Base-by-base conservation (phyloP, 2,329 filamentous ascomycete genomes). In the Verticillium tricorpus region DNA sequence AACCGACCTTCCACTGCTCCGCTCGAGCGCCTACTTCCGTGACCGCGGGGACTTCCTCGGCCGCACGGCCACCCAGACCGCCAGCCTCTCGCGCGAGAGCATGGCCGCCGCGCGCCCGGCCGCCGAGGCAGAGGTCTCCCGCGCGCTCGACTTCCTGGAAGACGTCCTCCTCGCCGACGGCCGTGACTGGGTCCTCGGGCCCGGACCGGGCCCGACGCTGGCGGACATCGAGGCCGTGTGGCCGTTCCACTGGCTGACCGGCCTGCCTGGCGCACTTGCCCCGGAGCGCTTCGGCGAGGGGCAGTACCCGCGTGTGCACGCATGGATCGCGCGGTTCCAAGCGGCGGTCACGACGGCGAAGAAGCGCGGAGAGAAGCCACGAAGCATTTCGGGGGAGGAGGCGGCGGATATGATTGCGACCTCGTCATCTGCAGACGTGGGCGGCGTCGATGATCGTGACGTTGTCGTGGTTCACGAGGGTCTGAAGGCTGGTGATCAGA, bases 191-290 rank as follows among this genome's bases (percentile, higher is more conserved):
- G 74, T 92, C 9, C 73, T 88, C 14, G 78, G 76, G 12, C 83
- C 80, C 1, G 69, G 79, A 2, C 5, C 25, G 7, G 71, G 72
- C 19, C 85, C 86, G 1, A 80, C 78, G 1, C 71, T 91, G 64
- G 87, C 84, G 4, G 90, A 93, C 71, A 85, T 92, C 63, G 86
- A 92, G 74, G 85, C 83, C 54, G 75, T 89, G 14, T 91, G 86
- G 87, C 80, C 83, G 0, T 81, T 92, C 66, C 82, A 88, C 72
- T 92, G 89, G 89, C 73, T 91, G 1, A 71, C 74, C 2, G 75
- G 73, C 12, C 76, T 90, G 56, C 81, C 81, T 14, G 82, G 82
- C 5, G 82, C 83, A 15, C 77, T 90, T 56, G 82, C 85, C 4
- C 62, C 75, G 57, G 77, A 82, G 22, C 67, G 79, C 7, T 80